phyloP scores from a whole-genome alignment of 1,139 yeast genomes.

The Candida sp. region DNA sequence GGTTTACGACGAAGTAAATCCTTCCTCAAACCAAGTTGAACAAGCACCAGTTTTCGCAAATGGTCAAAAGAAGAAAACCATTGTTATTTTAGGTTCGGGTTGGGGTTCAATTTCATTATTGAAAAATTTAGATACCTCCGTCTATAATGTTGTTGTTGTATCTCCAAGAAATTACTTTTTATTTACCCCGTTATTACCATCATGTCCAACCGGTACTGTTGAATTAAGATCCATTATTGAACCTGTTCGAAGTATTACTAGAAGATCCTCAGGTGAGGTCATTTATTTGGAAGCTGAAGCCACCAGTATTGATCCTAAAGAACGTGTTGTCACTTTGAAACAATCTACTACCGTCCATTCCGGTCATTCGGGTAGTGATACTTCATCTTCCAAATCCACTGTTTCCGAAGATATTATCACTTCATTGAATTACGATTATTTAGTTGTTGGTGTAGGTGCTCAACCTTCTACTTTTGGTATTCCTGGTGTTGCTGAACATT shows the following conservation, averaged over 20 bases:
- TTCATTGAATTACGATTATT: slow-evolving; percentile 65
- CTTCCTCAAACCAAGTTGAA: slow-evolving; percentile 45
- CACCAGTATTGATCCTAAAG: slow-evolving; percentile 68
- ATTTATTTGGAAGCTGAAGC: slow-evolving; percentile 91
- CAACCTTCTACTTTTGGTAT: slow-evolving; percentile 90
- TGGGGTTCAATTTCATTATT: slow-evolving; percentile 89
- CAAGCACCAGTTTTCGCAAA: slow-evolving; percentile 58
- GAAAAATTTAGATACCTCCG: slow-evolving; percentile 80
- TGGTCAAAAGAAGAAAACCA: slow-evolving; percentile 80
- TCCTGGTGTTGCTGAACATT: slow-evolving; percentile 89
- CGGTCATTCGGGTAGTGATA: slow-evolving; percentile 52
- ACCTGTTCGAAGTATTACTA: slow-evolving; percentile 74
- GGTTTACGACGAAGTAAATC: slow-evolving; percentile 60
- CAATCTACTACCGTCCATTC: slow-evolving; percentile 51
- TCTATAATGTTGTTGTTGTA: slow-evolving; percentile 84
- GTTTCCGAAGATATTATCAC: slow-evolving; percentile 45
- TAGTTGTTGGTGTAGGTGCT: slow-evolving; percentile 90
- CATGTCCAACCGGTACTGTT: slow-evolving; percentile 91
- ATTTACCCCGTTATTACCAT: slow-evolving; percentile 91
- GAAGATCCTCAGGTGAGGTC: slow-evolving; percentile 71
- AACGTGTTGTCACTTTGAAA: slow-evolving; percentile 46
- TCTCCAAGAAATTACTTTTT: slow-evolving; percentile 95
- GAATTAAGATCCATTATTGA: slow-evolving; percentile 89
- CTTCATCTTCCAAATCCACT: slow-evolving; percentile 50
- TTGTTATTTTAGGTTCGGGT: slow-evolving; percentile 89